Evolutionary conservation across 345 rosid genomes (phyloP), one percentile per base, ranked within the genome.

Genomic region (Aegle marmelos): DNA sequence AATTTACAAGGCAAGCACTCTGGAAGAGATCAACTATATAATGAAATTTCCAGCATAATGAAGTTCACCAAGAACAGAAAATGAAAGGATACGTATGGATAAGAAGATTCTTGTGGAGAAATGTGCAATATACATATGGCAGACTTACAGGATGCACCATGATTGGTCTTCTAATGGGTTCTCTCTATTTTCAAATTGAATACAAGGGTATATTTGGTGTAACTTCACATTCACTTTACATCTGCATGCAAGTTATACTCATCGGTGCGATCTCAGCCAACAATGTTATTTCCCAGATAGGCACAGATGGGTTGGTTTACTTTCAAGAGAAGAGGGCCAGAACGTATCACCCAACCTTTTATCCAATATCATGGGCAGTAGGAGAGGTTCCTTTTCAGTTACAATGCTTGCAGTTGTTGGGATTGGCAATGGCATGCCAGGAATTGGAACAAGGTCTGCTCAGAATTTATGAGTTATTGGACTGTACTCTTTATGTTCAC

Each of bases 341-440:
- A 73, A 86, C 79, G 83, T 73, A 85, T 75, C 86, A 54, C 73
- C 83, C 86, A 73, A 73, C 81, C 79, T 78, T 83, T 73, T 83
- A 85, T 72, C 83, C 86, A 28, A 14, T 76, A 41, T 83, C 88
- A 50, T 86, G 86, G 85, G 81, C 82, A 63, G 77, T 79, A 48
- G 81, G 78, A 33, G 86, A 81, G 78, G 78, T 82, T 64, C 88
- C 84, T 67, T 82, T 76, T 76, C 72, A 73, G 75, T 80, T 41
- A 82, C 82, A 48, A 80, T 81, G 28, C 77, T 76, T 16, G 86
- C 86, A 33, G 74, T 80, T 37, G 78, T 37, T 22, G 88, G 82
- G 34, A 85, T 80, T 41, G 85, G 83, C 56, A 85, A 82, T 68
- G 75, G 79, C 54, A 73, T 81, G 79, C 78, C 84, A 72, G 84